A percentile compares a stretch with the other conserved stretches of the same genome.
Evolutionary conservation across 2,329 filamentous ascomycete species (phyloP).

Genomic region (Fusarium acutatum): DNA sequence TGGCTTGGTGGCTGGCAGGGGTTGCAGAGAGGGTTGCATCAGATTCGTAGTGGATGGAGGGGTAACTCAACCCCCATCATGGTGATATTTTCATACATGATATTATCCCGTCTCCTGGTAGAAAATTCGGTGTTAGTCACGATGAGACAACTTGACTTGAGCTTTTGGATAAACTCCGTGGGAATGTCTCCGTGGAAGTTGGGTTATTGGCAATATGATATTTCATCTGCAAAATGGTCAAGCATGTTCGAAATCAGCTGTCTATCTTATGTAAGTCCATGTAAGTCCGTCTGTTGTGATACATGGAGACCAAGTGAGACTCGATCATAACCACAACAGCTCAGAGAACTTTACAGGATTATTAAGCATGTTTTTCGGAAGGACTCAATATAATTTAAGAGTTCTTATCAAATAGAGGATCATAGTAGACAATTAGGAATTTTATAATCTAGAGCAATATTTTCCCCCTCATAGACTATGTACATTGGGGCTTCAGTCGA

Average conservation of each 20-base stretch:
- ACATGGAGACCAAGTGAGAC: not conserved
- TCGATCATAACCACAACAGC: not conserved
- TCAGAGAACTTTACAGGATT: not conserved
- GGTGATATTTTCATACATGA: not conserved
- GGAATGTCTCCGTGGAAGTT: not conserved
- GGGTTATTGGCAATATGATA: not conserved
- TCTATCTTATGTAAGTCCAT: not conserved
- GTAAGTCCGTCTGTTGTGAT: not conserved
- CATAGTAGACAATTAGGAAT: not conserved
- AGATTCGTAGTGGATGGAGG: slow-evolving; percentile 11
- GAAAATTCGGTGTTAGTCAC: not conserved
- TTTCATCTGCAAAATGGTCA: not conserved
- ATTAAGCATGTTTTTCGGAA: not conserved
- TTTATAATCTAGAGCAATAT: not conserved
- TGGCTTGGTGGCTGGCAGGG: slow-evolving; percentile 23
- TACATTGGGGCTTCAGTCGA: not conserved
- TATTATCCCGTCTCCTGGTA: not conserved
- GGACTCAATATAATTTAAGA: too few relatives aligned
- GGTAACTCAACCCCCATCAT: slow-evolving; percentile 1
- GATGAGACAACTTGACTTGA: not conserved
- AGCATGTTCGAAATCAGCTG: not conserved
- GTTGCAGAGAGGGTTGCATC: slow-evolving; percentile 12
- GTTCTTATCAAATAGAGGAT: not conserved
- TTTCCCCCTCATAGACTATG: not conserved
- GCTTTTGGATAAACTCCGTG: not conserved